Evolutionary conservation across 2,329 filamentous ascomycete genomes (phyloP).

Genomic region (Massarina eburnea): DNA sequence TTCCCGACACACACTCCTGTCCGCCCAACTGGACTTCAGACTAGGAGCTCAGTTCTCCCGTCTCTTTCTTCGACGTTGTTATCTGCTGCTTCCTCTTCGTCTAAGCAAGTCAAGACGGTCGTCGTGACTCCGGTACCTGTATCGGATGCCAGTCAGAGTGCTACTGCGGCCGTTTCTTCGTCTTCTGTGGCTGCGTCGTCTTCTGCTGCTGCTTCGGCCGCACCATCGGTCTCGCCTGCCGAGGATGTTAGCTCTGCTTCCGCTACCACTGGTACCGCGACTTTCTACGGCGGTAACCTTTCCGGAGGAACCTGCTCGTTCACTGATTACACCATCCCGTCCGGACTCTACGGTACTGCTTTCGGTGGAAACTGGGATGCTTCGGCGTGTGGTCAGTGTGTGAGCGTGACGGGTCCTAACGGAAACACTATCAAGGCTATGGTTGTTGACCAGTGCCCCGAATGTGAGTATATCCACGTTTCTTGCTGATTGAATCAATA

Average conservation of each 20-base stretch:
- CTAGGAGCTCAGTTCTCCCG: conserved; percentile 1
- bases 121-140: conserved; percentile 14
- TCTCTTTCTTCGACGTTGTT: background rate
- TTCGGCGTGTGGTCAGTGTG: conserved; percentile 62
- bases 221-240: conserved; percentile 6
- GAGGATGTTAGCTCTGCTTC: background rate
- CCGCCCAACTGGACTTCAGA: conserved; percentile 6
- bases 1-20: conserved; percentile 3
- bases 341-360: conserved; percentile 62
- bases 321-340: conserved; percentile 62
- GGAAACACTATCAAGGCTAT: conserved; percentile 65
- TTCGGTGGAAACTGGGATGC: conserved; percentile 63
- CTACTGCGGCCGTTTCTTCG: conserved; percentile 3
- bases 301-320: conserved; percentile 66
- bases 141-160: conserved; percentile 3
- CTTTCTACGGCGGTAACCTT: conserved; percentile 46
- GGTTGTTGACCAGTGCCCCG: conserved; percentile 63
- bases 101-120: conserved; percentile 14
- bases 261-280: conserved; percentile 30
- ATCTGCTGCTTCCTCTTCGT: conserved; percentile 1
- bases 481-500: too few relatives aligned
- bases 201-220: conserved; percentile 10
- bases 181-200: conserved; percentile 5
- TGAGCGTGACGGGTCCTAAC: conserved; percentile 59
- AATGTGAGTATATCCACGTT: too few relatives aligned